Conservation (phyloP, 2,329 filamentous ascomycete genomes). For the Neophaeococcomyces mojaviensis region DNA sequence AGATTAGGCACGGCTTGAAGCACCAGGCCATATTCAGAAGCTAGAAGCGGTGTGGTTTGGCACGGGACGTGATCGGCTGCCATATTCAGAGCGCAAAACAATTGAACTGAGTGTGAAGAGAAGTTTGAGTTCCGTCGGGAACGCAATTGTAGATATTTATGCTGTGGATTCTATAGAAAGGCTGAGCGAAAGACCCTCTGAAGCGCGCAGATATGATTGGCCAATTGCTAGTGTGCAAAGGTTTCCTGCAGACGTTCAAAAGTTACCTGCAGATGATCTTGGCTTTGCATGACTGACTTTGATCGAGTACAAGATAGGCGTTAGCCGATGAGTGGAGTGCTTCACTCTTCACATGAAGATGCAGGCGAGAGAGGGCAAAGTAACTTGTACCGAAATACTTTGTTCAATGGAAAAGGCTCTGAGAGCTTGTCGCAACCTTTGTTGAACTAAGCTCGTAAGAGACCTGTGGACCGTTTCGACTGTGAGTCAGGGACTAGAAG, state of each 20-base stretch:
- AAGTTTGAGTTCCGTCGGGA: background rate
- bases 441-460: too few species aligned
- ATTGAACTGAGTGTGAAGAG: too few species aligned
- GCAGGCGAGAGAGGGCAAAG: too few species aligned
- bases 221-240: background rate
- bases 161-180: background rate
- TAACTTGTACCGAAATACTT: too few species aligned
- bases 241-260: conserved; percentile 3
- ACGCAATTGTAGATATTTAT: background rate
- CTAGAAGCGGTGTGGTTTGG: background rate
- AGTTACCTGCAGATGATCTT: too few species aligned
- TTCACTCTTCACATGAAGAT: too few species aligned
- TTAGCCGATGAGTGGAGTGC: too few species aligned
- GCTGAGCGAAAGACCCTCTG: background rate
- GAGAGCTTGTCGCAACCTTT: too few species aligned
- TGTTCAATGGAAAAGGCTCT: too few species aligned
- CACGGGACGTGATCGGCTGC: background rate
- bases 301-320: background rate
- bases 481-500: too few species aligned
- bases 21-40: background rate
- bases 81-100: background rate
- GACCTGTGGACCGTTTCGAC: too few species aligned
- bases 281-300: background rate
- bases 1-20: background rate
- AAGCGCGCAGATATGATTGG: background rate